Evolutionary conservation across 257 asterid species (phyloP), one percentile per base, ranked within the genome.

Genomic region (Solanum corneliomulleri): DNA sequence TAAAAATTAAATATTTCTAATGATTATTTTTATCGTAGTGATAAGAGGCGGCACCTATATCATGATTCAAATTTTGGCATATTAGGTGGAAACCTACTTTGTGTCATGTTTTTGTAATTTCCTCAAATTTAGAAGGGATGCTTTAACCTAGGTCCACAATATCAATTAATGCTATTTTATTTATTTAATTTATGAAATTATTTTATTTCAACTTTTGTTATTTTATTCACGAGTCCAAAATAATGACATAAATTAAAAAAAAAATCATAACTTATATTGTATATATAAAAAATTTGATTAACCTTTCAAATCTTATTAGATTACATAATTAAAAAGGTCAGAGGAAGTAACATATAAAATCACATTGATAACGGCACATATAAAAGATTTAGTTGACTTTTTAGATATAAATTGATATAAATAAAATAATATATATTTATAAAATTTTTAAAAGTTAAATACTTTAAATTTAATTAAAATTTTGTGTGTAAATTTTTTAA

Each of bases 361-460:
- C 69, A 62, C 3, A 3, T 3, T 1, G 11, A 21, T 58, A 9
- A 58, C 6, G 10, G n/a, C 6, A 60, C 29, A 0, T 9, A 23
- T 23, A 9, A 23, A 23, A 60, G 10, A 20, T 23, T 60, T 9
- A 23, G 13, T 60, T 11, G 29, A 60, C 2, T 21, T 23, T 37
- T 37, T 37, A 37, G 7, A 18, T 56, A 56, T 56, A 2, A 56
- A 56, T 56, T 56, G 4, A 0, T 16, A 56, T 0, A 56, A 16
- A 52, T 9, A 52, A 8, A 52, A 52, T 18, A 52, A 52, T 1
- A 52, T 18, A 52, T 6, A 16, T 1, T 16, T 52, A 52, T 2
- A 1, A 16, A 2, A 0, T 52, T 52, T 52, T 52, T 1, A 0
- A 52, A 9, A 52, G n/a, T 52, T 0, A 16, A 1, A 52, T 3